phyloP scores from a whole-genome alignment of 352 stramenopile genomes.

The Globisporangium lucens region DNA sequence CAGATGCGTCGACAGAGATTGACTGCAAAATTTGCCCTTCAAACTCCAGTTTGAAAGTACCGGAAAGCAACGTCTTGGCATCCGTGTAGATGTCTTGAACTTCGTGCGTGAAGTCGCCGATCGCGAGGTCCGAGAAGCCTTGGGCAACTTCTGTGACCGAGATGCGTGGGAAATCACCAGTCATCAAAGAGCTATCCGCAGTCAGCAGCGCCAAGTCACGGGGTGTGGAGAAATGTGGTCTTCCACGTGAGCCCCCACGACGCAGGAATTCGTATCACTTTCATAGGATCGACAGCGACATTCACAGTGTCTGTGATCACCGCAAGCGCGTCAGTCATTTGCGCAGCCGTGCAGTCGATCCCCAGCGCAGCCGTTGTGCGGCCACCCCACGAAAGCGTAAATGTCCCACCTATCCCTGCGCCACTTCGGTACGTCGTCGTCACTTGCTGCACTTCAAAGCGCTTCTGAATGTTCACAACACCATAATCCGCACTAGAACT shows the following conservation, averaged over 20 bases:
- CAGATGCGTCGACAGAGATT: slow-evolving; percentile 75
- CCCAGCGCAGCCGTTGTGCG: slow-evolving; percentile 53
- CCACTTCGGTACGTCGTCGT: slow-evolving; percentile 60
- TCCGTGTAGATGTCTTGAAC: slow-evolving; percentile 89
- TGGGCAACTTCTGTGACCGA: slow-evolving; percentile 68
- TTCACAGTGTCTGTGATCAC: slow-evolving; percentile 74
- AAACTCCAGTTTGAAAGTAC: slow-evolving; percentile 89
- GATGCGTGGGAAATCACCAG: slow-evolving; percentile 87
- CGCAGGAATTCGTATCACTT: slow-evolving; percentile 49
- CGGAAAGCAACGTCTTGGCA: slow-evolving; percentile 48
- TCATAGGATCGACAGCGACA: slow-evolving; percentile 73
- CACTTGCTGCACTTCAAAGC: slow-evolving; percentile 91
- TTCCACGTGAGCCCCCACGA: slow-evolving; percentile 91
- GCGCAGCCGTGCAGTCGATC: slow-evolving; percentile 61
- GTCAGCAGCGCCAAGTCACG: slow-evolving; percentile 82
- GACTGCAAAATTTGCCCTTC: slow-evolving; percentile 76
- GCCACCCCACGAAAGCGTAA: slow-evolving; percentile 92
- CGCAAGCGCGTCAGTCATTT: slow-evolving; percentile 78
- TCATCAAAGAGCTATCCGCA: slow-evolving; percentile 77
- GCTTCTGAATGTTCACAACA: slow-evolving; percentile 81
- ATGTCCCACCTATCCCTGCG: slow-evolving; percentile 74
- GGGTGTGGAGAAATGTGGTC: slow-evolving; percentile 88
- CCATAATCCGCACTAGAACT: slow-evolving; percentile 81
- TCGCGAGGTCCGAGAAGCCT: slow-evolving; percentile 88
- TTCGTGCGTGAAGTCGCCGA: slow-evolving; percentile 93